Base-by-base conservation (phyloP, 1,284 basidiomycete genomes). In the Ceratobasidium theobromae region DNA sequence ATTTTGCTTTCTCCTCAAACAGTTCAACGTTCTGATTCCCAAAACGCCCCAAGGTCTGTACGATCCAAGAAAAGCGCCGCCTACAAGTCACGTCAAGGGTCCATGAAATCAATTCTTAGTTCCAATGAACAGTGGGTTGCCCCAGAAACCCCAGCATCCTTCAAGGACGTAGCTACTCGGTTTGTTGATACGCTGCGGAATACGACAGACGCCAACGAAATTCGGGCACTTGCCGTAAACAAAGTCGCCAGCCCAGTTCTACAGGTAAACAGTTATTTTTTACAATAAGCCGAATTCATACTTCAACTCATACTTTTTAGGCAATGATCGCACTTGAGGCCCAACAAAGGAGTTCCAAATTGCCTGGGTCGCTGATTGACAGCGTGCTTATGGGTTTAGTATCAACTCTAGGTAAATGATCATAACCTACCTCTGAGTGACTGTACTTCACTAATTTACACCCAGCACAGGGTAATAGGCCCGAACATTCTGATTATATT, bases 171-270 rank as follows among this genome's bases (percentile, higher is more conserved):
- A 52, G 81, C 89, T 1, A 75, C 75, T 38, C 77, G 74, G 58
- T 81, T 93, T 70, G 79, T 93, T 25, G 73, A 79, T 23, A 75
- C 75, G 1, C 70, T 95, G 32, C 79, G 81, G 71, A 77, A 80
- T 4, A 77, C 80, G 53, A 75, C 92, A 1, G 80, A 79, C 25
- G 85, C 78, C 18, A 92, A 91, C 71, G 93, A 95, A 76, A 84
- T 93, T 48, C 83, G 92, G 40, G 88, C 88, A 16, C 79, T 95
- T 70, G 93, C 90, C 4, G 87, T 88, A 1, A 85, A 89, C 73
- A 86, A 88, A 70, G 89, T 91, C 51, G 92, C 92, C 4, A 88
- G 89, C 67, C 91, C 93, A 0, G 84, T 87, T 1, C 78, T 95
- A 35, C 88, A 93, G 78, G 91, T 91, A 67, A 60, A 73, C 57